phyloP scores from a whole-genome alignment of 2,329 filamentous ascomycete genomes.

The Teratosphaeria destructans region DNA sequence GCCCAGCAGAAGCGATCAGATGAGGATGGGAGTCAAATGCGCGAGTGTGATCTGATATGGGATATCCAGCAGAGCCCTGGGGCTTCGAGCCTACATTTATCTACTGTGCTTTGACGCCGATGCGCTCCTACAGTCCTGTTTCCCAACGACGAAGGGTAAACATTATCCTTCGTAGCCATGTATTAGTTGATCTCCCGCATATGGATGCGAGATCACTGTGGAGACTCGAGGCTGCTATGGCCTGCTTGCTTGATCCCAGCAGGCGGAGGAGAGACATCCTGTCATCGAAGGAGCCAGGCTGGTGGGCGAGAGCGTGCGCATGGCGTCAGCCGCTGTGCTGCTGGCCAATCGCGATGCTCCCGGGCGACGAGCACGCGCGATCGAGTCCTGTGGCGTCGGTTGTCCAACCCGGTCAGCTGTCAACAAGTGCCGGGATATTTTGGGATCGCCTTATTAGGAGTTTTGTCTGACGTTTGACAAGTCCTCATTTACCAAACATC shows the following conservation, averaged over 20 bases:
- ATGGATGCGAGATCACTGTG: background rate
- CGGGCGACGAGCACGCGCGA: background rate
- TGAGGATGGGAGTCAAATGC: too few species aligned
- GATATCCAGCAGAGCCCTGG: background rate
- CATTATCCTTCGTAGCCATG: background rate
- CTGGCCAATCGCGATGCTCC: background rate
- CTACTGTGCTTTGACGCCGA: background rate
- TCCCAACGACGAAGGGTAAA: background rate
- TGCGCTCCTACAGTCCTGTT: background rate
- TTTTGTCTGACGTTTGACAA: background rate
- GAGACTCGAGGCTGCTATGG: background rate
- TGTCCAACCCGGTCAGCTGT: too few species aligned
- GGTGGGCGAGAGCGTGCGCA: background rate
- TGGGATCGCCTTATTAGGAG: background rate
- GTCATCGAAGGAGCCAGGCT: background rate
- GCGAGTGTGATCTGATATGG: too few species aligned
- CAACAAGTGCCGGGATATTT: too few species aligned
- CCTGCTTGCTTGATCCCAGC: background rate
- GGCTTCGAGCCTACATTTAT: background rate
- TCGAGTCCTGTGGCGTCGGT: background rate
- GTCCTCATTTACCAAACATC: background rate
- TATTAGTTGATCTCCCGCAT: background rate
- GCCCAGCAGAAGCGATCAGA: background rate
- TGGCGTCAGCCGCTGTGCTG: background rate
- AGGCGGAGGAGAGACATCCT: background rate